Percentiles rank a stretch among this genome's conserved stretches.
These are phyloP conservation scores for Monilinia vaccinii-corymbosi DNA, from an alignment of 2,329 filamentous ascomycete species.

Conservation along the genomic window DNA sequence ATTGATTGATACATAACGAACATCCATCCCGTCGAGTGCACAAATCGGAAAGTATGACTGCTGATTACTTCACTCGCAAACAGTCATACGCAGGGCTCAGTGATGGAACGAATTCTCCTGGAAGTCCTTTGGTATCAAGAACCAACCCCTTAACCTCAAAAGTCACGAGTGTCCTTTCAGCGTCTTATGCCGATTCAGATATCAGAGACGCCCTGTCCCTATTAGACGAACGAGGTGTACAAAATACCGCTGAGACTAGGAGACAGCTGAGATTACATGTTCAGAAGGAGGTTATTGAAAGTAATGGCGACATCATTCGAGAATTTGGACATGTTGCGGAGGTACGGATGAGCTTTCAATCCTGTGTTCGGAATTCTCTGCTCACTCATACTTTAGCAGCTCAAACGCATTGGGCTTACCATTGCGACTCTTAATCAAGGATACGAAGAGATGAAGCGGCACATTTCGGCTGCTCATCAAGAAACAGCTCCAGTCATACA, in stretches of 20 bases:
- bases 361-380: constrained; percentile 4
- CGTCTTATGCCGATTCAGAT: constrained; percentile 86
- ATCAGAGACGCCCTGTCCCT: constrained; percentile 77
- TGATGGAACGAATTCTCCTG: constrained; percentile 21
- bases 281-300: constrained; percentile 86
- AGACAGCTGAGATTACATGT: constrained; percentile 73
- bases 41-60: constrained; percentile 15
- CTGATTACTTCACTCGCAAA: constrained; percentile 24
- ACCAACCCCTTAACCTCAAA: constrained; percentile 66
- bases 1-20: background rate
- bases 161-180: constrained; percentile 76
- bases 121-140: constrained; percentile 25
- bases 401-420: constrained; percentile 71
- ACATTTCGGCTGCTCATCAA: constrained; percentile 65
- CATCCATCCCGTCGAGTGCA: background rate
- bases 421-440: constrained; percentile 71
- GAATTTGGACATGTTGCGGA: constrained; percentile 88
- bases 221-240: constrained; percentile 60
- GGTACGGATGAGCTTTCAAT: constrained; percentile 40
- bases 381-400: constrained; percentile 52
- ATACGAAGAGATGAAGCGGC: constrained; percentile 70
- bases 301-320: constrained; percentile 78
- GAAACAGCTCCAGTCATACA: constrained; percentile 67
- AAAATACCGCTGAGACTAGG: constrained; percentile 69
- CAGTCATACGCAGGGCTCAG: constrained; percentile 14